Evolutionary conservation across 1,284 basidiomycete genomes (phyloP).

Genomic region (Cutaneotrichosporon sp.): DNA sequence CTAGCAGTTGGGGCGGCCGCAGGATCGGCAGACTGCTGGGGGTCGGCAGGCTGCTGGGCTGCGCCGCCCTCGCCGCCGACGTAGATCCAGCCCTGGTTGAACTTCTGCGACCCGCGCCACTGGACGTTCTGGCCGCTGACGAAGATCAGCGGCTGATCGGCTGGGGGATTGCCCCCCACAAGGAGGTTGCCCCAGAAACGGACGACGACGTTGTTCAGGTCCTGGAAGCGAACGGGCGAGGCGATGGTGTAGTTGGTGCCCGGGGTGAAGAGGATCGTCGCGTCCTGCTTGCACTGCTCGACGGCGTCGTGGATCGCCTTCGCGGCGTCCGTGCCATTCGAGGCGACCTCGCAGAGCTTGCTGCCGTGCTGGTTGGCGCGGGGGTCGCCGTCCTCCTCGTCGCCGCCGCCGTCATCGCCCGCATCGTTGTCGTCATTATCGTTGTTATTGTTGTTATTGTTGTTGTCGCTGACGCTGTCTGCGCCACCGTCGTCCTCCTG

Average conservation of each 20-base stretch:
- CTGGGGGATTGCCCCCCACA: not conserved
- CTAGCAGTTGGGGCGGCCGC: not conserved
- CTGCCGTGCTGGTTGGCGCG: slow-evolving; percentile 3
- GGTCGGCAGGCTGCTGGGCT: not conserved
- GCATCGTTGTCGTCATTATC: too few relatives aligned
- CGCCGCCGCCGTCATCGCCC: not conserved
- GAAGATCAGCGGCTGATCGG: not conserved
- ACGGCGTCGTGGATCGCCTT: not conserved
- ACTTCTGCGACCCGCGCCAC: slow-evolving; percentile 1
- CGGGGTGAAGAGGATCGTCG: slow-evolving; percentile 3
- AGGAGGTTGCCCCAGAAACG: not conserved
- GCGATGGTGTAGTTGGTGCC: not conserved
- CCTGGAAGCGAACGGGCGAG: slow-evolving; percentile 4
- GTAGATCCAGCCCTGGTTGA: not conserved
- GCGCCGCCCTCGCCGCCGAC: not conserved
- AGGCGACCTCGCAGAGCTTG: slow-evolving; percentile 4
- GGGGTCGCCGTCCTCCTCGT: not conserved
- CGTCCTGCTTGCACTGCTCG: slow-evolving; percentile 3
- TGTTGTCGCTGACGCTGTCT: too few relatives aligned
- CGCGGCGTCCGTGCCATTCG: not conserved
- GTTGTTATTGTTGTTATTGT: too few relatives aligned
- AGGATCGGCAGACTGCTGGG: too few relatives aligned
- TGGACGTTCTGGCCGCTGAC: not conserved
- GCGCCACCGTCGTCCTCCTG: too few relatives aligned
- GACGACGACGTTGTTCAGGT: slow-evolving; percentile 5